phyloP scores from a whole-genome alignment of 2,329 filamentous ascomycete species.

The Pseudocercospora cruenta region DNA sequence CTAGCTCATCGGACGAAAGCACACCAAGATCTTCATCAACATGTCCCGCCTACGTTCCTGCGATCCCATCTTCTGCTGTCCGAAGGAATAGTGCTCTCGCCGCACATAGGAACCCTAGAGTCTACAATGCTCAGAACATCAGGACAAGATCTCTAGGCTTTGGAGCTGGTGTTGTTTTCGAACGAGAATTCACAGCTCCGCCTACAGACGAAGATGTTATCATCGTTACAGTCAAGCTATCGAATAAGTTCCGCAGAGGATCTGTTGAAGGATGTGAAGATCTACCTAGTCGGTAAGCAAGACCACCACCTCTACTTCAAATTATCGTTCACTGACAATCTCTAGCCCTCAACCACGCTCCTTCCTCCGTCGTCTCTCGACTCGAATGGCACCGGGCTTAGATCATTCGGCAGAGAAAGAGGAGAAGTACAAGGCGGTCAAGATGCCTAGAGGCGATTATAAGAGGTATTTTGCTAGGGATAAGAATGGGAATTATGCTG shows the following conservation, averaged over 20 bases:
- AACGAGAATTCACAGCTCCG: constrained; percentile 22
- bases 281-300: constrained; percentile 26
- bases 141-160: constrained; percentile 19
- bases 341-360: constrained; percentile 30
- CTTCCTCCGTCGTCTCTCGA: constrained; percentile 35
- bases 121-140: constrained; percentile 9
- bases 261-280: constrained; percentile 25
- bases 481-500: constrained; percentile 33
- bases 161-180: constrained; percentile 27
- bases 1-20: not conserved
- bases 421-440: constrained; percentile 34
- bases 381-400: constrained; percentile 24
- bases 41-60: constrained; percentile 9
- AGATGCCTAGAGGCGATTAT: constrained; percentile 39
- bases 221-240: constrained; percentile 32
- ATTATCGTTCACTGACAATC: not conserved
- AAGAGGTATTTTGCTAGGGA: constrained; percentile 33
- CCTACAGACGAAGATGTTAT: constrained; percentile 35
- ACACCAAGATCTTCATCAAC: constrained; percentile 10
- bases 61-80: not conserved
- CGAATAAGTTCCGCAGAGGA: constrained; percentile 22
- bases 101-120: constrained; percentile 17
- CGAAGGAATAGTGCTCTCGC: constrained; percentile 21
- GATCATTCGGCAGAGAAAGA: constrained; percentile 25
- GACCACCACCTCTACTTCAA: not conserved